Evolutionary conservation across 345 rosid species (phyloP).

Genomic region (Rhodamnia rubescens): DNA sequence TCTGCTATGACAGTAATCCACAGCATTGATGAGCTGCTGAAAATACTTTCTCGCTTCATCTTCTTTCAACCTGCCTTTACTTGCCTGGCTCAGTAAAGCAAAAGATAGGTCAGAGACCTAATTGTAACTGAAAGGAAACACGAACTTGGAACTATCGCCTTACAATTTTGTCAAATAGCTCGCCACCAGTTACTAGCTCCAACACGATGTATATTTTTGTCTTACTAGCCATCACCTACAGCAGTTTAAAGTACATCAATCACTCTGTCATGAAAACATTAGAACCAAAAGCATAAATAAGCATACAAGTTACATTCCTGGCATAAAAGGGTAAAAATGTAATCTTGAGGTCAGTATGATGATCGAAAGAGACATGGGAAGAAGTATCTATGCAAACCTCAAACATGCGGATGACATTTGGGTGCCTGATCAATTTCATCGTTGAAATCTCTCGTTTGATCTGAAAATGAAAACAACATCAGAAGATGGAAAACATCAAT

Average conservation of each 20-base stretch:
- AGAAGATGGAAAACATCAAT: background rate
- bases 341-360: background rate
- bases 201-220: slow-evolving; percentile 84
- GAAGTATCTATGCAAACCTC: slow-evolving; percentile 46
- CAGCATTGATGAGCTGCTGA: slow-evolving; percentile 95
- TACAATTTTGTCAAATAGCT: slow-evolving; percentile 97
- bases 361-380: background rate
- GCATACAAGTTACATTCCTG: background rate
- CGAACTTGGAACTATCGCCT: slow-evolving; percentile 11
- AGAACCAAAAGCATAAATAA: background rate
- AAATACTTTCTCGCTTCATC: slow-evolving; percentile 92
- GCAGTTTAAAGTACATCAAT: background rate
- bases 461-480: slow-evolving; percentile 19
- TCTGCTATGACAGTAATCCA: slow-evolving; percentile 95
- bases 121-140: background rate
- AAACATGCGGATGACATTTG: slow-evolving; percentile 88
- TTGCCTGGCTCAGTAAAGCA: slow-evolving; percentile 41
- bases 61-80: slow-evolving; percentile 88
- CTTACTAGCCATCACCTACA: slow-evolving; percentile 99
- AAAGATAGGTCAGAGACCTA: background rate
- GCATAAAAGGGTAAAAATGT: background rate
- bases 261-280: background rate
- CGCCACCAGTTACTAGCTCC: slow-evolving; percentile 95
- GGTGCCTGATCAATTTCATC: slow-evolving; percentile 84
- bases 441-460: slow-evolving; percentile 96